phyloP scores from a whole-genome alignment of 2,329 filamentous ascomycete species.

The Beauveria caledonica region DNA sequence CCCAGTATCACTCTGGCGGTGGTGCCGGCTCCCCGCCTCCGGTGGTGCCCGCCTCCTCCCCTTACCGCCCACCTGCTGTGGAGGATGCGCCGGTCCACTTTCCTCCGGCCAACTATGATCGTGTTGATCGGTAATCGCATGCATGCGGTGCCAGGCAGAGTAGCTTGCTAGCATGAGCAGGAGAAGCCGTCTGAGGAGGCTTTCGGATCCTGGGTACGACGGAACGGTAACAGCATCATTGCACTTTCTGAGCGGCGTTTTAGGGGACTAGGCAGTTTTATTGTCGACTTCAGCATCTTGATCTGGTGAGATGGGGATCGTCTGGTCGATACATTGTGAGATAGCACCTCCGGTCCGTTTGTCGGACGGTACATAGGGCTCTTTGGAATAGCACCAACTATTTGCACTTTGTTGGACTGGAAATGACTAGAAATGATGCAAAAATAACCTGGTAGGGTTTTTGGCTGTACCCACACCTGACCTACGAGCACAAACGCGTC shows the following conservation, averaged over 20 bases:
- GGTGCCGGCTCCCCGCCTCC: slow-evolving; percentile 3
- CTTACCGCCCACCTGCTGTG: slow-evolving; percentile 19
- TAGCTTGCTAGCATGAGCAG: neutral
- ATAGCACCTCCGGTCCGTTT: neutral
- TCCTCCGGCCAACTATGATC: slow-evolving; percentile 6
- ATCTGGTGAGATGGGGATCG: neutral
- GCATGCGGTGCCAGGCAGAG: too few species aligned
- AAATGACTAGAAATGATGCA: neutral
- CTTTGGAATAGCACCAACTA: slow-evolving; percentile 1
- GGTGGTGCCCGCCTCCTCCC: slow-evolving; percentile 12
- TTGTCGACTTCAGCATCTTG: neutral
- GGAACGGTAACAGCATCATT: slow-evolving; percentile 4
- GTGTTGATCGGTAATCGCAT: neutral
- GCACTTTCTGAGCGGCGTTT: slow-evolving; percentile 9
- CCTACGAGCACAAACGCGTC: neutral
- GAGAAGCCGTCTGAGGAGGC: neutral
- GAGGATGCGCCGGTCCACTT: slow-evolving; percentile 10
- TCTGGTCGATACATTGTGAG: neutral
- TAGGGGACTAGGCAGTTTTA: neutral
- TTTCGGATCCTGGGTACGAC: neutral
- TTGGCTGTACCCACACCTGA: too few species aligned
- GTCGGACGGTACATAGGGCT: neutral
- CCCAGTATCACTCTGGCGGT: slow-evolving; percentile 35
- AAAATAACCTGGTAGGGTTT: too few species aligned
- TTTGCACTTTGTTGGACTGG: neutral